Conservation (phyloP, 176 grass and related monocot genomes). For the Bonia amplexicaulis region DNA sequence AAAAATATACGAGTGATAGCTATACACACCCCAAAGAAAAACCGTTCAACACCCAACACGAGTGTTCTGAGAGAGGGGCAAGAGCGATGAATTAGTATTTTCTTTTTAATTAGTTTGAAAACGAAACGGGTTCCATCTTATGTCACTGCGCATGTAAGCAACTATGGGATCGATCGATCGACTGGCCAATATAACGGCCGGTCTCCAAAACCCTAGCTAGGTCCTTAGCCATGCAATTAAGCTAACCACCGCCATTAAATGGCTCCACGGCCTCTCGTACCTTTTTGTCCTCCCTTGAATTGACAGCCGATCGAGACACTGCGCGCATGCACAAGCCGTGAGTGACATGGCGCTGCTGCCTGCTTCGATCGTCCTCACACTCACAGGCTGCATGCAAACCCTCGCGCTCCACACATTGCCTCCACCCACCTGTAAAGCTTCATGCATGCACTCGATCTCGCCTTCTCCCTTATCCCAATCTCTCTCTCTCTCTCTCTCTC, state of each 20-base stretch:
- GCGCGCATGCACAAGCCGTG: not conserved
- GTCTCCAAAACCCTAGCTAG: not conserved
- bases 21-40: no score
- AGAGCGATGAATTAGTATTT: not conserved
- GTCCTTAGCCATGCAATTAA: not conserved
- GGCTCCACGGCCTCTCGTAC: not conserved
- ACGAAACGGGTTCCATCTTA: not conserved
- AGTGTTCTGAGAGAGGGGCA: not conserved
- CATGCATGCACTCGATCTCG: not conserved
- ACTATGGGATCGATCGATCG: not conserved
- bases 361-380: not conserved
- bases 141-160: conserved; percentile 44
- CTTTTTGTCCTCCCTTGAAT: not conserved
- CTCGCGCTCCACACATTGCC: not conserved
- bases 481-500: not conserved
- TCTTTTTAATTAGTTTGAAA: not conserved
- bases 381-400: not conserved
- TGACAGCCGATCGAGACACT: not conserved
- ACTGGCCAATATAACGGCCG: not conserved
- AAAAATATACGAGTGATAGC: no score
- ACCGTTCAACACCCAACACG: not conserved
- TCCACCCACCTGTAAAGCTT: conserved; percentile 37
- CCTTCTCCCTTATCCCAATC: conserved; percentile 10
- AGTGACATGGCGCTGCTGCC: conserved; percentile 2
- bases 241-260: not conserved